These are phyloP conservation scores for Epicoccum sorghinum DNA, from an alignment of 2,329 filamentous ascomycete species.

Conservation along the genomic window DNA sequence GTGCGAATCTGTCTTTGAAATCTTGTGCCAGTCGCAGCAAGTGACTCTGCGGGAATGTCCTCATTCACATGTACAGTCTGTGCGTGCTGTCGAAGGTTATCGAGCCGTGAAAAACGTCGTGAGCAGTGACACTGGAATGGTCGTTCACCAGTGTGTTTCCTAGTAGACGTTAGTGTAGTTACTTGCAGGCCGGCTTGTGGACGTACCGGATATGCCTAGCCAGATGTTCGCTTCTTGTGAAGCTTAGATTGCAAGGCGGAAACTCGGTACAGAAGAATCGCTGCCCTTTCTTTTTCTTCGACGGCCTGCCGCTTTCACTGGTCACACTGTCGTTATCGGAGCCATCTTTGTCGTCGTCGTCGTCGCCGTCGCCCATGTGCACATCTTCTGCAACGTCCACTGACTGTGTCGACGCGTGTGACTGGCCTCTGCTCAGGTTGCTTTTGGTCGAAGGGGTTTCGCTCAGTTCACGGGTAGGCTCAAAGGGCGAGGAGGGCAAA, in stretches of 20 bases:
- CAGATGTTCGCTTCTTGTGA: conserved; percentile 93
- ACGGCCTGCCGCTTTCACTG: conserved; percentile 71
- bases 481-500: conserved; percentile 51
- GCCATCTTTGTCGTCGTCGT: conserved; percentile 65
- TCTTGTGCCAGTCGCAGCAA: conserved; percentile 88
- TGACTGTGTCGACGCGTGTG: conserved; percentile 67
- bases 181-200: conserved; percentile 1
- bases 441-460: conserved; percentile 44
- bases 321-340: conserved; percentile 58
- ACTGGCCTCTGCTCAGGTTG: conserved; percentile 60
- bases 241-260: conserved; percentile 90
- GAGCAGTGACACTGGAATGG: conserved; percentile 97
- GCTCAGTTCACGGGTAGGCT: conserved; percentile 54
- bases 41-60: conserved; percentile 90
- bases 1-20: conserved; percentile 93
- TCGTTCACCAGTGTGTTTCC: conserved; percentile 96
- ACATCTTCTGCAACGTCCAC: conserved; percentile 70
- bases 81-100: conserved; percentile 95
- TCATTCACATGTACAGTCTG: conserved; percentile 98
- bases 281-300: conserved; percentile 95
- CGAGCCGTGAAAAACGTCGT: conserved; percentile 87
- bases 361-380: conserved; percentile 76
- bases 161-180: conserved; percentile 49
- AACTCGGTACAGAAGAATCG: conserved; percentile 96
- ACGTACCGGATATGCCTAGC: conserved; percentile 88